Percentiles rank a stretch among this genome's conserved stretches.
phyloP scores from a whole-genome alignment of 768 basidiomycete genomes.

The Pleurotus ostreatus region DNA sequence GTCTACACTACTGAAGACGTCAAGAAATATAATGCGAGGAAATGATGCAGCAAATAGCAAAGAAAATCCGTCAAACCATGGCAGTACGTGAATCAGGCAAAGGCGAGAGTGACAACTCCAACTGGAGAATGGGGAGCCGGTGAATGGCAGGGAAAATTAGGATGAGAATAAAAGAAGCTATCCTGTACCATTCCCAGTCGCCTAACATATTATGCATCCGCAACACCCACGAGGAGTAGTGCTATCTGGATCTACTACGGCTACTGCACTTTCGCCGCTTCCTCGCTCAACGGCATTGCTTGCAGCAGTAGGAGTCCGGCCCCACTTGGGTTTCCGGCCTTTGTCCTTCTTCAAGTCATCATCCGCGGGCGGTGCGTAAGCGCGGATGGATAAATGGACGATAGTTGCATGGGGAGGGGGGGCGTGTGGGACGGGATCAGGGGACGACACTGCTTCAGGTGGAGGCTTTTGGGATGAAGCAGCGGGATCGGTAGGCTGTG shows the following conservation, averaged over 20 bases:
- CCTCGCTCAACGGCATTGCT: conserved; percentile 2
- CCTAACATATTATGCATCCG: conserved; percentile 12
- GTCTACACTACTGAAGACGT: too few relatives aligned
- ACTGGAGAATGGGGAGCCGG: too few relatives aligned
- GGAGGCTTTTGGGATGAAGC: neutral
- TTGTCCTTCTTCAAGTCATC: conserved; percentile 56
- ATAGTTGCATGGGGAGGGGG: conserved; percentile 54
- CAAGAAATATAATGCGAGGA: too few relatives aligned
- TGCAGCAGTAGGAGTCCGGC: neutral
- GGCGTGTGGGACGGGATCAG: conserved; percentile 18
- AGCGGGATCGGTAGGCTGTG: conserved; percentile 5
- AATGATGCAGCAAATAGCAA: too few relatives aligned
- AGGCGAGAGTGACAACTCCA: too few relatives aligned
- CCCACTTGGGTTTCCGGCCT: conserved; percentile 17
- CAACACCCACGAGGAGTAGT: conserved; percentile 8
- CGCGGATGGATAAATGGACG: conserved; percentile 71
- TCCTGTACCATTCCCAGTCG: too few relatives aligned
- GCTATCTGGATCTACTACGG: neutral
- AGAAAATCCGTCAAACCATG: too few relatives aligned
- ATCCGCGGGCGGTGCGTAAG: conserved; percentile 47
- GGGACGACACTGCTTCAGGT: conserved; percentile 1
- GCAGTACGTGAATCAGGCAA: too few relatives aligned
- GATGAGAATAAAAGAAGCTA: too few relatives aligned
- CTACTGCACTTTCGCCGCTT: neutral
- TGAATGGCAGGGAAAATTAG: too few relatives aligned